phyloP scores from a whole-genome alignment of 768 basidiomycete species.

The Rhizopogon vesiculosus region DNA sequence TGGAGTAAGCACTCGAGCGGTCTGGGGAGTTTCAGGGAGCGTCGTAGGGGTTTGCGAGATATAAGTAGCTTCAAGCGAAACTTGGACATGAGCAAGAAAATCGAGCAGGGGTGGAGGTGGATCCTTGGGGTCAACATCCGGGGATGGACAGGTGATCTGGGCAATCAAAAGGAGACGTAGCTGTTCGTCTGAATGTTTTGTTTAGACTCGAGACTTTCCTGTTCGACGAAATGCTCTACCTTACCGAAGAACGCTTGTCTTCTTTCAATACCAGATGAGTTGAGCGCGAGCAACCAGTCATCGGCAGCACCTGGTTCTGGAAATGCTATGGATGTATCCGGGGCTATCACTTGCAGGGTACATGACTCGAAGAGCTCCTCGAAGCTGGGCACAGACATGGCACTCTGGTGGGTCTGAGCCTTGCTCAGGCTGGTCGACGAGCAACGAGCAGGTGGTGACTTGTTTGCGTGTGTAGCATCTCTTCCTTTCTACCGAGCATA shows the following conservation, averaged over 20 bases:
- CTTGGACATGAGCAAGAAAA: slow-evolving; percentile 66
- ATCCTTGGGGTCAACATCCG: slow-evolving; percentile 33
- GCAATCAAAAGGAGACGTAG: slow-evolving; percentile 44
- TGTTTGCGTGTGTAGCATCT: not conserved
- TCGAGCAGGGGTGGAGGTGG: slow-evolving; percentile 37
- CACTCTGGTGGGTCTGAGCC: not conserved
- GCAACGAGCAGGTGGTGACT: too few species aligned
- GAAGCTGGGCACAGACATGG: slow-evolving; percentile 37
- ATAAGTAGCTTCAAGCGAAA: slow-evolving; percentile 80
- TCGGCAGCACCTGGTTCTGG: slow-evolving; percentile 43
- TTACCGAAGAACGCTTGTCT: slow-evolving; percentile 74
- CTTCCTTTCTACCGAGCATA: not conserved
- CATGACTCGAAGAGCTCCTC: slow-evolving; percentile 62
- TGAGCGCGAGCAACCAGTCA: slow-evolving; percentile 52
- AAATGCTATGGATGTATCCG: slow-evolving; percentile 59
- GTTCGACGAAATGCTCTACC: slow-evolving; percentile 20
- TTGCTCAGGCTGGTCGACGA: too few species aligned
- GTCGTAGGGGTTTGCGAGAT: slow-evolving; percentile 47
- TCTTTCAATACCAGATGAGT: slow-evolving; percentile 42
- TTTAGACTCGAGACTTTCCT: slow-evolving; percentile 10
- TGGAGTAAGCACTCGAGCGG: slow-evolving; percentile 36
- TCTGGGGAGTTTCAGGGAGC: slow-evolving; percentile 32
- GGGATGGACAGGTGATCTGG: slow-evolving; percentile 22
- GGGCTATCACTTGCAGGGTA: slow-evolving; percentile 57
- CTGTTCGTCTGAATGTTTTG: slow-evolving; percentile 45